Percentiles rank a stretch among this genome's conserved stretches.
These are phyloP conservation scores for Botrytis pseudocinerea DNA, from an alignment of 2,329 filamentous ascomycete species.

Conservation along the genomic window DNA sequence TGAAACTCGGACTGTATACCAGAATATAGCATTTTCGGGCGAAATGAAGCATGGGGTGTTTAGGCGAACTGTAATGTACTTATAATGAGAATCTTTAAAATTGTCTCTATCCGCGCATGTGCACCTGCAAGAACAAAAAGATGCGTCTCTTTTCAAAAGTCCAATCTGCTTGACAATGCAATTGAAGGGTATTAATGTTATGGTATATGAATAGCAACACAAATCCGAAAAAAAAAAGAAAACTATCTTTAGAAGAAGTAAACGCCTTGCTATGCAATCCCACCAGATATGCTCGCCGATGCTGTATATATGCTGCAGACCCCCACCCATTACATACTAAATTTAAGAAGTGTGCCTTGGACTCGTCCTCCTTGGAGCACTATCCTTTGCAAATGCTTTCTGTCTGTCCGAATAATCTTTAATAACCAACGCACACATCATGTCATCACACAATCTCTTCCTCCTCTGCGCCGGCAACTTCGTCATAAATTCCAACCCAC, in stretches of 20 bases:
- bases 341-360: constrained; percentile 36
- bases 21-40: constrained; percentile 20
- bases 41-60: constrained; percentile 10
- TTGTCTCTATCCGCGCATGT: neutral
- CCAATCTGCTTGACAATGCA: neutral
- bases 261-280: constrained; percentile 30
- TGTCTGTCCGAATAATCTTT: constrained; percentile 71
- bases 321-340: constrained; percentile 26
- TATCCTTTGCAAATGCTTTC: constrained; percentile 51
- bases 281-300: constrained; percentile 4
- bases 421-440: constrained; percentile 79
- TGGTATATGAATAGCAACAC: constrained; percentile 22
- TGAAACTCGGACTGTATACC: constrained; percentile 11
- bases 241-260: constrained; percentile 4
- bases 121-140: neutral
- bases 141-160: neutral
- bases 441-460: constrained; percentile 80
- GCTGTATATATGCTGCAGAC: constrained; percentile 24
- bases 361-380: constrained; percentile 36
- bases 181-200: constrained; percentile 25
- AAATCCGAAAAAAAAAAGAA: neutral
- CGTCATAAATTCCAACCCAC: constrained; percentile 84
- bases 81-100: constrained; percentile 1
- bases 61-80: constrained; percentile 8
- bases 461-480: constrained; percentile 73